Conservation (phyloP, 2,329 filamentous ascomycete species). For the Phyllosticta ampelicida region DNA sequence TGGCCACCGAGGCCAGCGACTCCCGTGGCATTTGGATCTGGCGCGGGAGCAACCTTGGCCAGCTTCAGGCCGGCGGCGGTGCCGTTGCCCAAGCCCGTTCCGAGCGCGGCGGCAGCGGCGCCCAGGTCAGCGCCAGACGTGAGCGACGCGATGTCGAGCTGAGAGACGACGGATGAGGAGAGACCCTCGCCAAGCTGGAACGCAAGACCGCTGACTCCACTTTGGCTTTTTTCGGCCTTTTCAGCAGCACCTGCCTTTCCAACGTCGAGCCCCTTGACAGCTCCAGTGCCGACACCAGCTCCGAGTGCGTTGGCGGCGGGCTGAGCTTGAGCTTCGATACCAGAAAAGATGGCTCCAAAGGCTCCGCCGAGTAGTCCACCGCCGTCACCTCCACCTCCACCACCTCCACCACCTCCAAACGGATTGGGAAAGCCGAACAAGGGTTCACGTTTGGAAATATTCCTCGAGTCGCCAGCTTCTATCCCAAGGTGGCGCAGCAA, state of each 20-base stretch:
- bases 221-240: not conserved
- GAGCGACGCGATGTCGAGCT: not conserved
- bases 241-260: not conserved
- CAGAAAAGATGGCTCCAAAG: constrained; percentile 46
- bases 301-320: constrained; percentile 4
- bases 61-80: constrained; percentile 1
- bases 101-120: not conserved
- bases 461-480: not conserved
- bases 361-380: constrained; percentile 63
- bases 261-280: constrained; percentile 1
- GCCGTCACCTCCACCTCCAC: constrained; percentile 40
- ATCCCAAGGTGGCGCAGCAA: not conserved
- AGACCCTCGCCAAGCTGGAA: constrained; percentile 1
- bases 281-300: constrained; percentile 3
- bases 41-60: not conserved
- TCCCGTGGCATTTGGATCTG: not conserved
- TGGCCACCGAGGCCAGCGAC: not conserved
- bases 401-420: not conserved
- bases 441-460: not conserved
- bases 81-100: constrained; percentile 3
- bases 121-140: not conserved
- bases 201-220: not conserved
- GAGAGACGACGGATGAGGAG: constrained; percentile 1
- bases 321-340: not conserved
- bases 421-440: not conserved